Evolutionary conservation across 2,329 filamentous ascomycete species (phyloP).

Genomic region (Microcyclospora tardicrescens): DNA sequence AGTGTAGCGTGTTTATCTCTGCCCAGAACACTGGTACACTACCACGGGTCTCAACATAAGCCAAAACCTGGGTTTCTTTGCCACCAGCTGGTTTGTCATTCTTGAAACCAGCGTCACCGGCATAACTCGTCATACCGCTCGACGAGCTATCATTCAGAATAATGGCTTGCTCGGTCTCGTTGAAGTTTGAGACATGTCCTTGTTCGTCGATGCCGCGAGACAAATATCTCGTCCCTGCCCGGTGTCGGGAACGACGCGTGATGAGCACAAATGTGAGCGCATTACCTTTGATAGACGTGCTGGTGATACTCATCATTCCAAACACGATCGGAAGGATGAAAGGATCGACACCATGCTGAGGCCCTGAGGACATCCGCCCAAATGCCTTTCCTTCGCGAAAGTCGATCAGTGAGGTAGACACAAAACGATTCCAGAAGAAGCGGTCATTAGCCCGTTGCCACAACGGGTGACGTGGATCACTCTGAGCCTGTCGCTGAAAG

Average conservation of each 20-base stretch:
- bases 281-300: conserved; percentile 72
- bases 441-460: conserved; percentile 92
- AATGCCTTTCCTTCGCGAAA: conserved; percentile 54
- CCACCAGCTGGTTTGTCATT: conserved; percentile 55
- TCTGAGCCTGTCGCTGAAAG: conserved; percentile 82
- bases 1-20: conserved; percentile 85
- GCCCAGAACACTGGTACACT: conserved; percentile 95
- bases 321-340: conserved; percentile 94
- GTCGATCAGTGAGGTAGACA: conserved; percentile 82
- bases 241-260: conserved; percentile 74
- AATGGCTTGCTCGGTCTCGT: conserved; percentile 90
- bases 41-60: conserved; percentile 91
- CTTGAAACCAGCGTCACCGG: conserved; percentile 61
- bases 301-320: conserved; percentile 84
- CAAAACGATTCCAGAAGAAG: conserved; percentile 97
- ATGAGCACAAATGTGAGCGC: conserved; percentile 77
- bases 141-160: conserved; percentile 70
- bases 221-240: conserved; percentile 87
- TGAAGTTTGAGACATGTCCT: conserved; percentile 96
- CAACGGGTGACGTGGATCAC: conserved; percentile 57
- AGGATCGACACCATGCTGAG: conserved; percentile 69
- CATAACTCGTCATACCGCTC: conserved; percentile 65
- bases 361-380: conserved; percentile 49
- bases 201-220: conserved; percentile 86
- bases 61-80: conserved; percentile 75